Percentiles rank a stretch among this genome's conserved stretches.
Evolutionary conservation across 2,329 filamentous ascomycete species (phyloP).

Genomic region (Fusarium penzigii): DNA sequence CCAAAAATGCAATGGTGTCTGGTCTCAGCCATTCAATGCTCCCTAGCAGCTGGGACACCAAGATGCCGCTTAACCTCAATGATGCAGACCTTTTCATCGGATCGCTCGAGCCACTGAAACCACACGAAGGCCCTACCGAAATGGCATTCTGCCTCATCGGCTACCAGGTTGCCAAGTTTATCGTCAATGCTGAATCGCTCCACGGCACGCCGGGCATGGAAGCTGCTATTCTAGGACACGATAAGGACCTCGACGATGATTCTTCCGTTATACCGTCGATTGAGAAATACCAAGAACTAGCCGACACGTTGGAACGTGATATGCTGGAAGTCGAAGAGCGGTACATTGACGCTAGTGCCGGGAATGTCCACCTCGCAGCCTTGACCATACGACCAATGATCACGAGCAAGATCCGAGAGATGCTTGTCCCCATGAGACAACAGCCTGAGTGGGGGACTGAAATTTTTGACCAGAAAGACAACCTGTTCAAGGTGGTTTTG

Average conservation of each 20-base stretch:
- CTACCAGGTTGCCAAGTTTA: constrained; percentile 51
- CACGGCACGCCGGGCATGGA: constrained; percentile 50
- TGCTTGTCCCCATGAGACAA: constrained; percentile 48
- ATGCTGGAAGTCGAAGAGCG: constrained; percentile 49
- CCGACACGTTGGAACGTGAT: constrained; percentile 44
- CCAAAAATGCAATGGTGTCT: constrained; percentile 57
- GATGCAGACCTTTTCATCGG: constrained; percentile 58
- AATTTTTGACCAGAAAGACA: constrained; percentile 50
- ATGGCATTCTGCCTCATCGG: constrained; percentile 59
- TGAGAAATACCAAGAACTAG: constrained; percentile 43
- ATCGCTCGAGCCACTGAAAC: constrained; percentile 51
- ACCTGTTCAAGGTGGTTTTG: constrained; percentile 56
- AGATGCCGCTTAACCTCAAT: constrained; percentile 57
- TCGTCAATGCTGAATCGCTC: constrained; percentile 44
- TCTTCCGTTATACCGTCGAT: constrained; percentile 32
- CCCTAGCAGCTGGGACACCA: constrained; percentile 57
- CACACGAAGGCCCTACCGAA: constrained; percentile 59
- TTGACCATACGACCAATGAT: constrained; percentile 49
- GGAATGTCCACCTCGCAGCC: constrained; percentile 53
- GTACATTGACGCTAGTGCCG: constrained; percentile 53
- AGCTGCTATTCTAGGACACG: constrained; percentile 46
- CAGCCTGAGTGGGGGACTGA: constrained; percentile 53
- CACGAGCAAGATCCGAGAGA: constrained; percentile 48
- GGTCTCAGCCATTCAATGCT: constrained; percentile 56
- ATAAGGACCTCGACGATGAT: constrained; percentile 37